Conservation (phyloP, 2,329 filamentous ascomycete species). For the Amauroascus verrucosus region DNA sequence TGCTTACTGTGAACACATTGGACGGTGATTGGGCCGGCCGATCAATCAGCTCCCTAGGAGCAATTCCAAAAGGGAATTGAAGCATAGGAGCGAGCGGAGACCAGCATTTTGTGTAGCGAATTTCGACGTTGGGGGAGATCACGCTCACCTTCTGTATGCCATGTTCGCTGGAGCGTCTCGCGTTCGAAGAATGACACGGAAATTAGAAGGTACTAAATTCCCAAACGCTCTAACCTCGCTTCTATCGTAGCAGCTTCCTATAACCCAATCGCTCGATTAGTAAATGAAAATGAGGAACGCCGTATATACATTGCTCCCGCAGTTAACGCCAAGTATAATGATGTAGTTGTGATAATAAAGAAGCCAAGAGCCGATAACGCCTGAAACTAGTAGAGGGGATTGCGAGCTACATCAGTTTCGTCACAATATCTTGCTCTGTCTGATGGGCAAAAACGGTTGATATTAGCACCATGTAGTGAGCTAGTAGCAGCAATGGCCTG, state of each 20-base stretch:
- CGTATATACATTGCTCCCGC: constrained; percentile 12
- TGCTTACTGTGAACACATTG: background rate
- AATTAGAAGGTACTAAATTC: background rate
- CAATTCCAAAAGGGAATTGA: background rate
- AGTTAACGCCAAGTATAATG: constrained; percentile 12
- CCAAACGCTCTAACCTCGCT: constrained; percentile 6
- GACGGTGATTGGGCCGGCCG: background rate
- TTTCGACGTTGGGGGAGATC: too few relatives aligned
- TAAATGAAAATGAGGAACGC: constrained; percentile 9
- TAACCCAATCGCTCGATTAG: constrained; percentile 4
- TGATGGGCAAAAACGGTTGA: constrained; percentile 36
- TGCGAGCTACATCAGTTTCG: constrained; percentile 59
- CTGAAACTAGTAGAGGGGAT: background rate
- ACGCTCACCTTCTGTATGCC: background rate
- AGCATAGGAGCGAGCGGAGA: background rate
- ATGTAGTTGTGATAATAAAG: background rate
- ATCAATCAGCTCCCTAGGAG: background rate
- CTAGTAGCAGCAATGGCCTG: background rate
- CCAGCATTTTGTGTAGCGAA: background rate
- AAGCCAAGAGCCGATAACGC: constrained; percentile 1
- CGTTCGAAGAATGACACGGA: background rate
- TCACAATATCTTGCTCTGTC: constrained; percentile 77
- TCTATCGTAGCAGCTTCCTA: constrained; percentile 8
- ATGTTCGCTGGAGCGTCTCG: background rate
- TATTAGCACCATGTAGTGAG: constrained; percentile 11